phyloP scores from a whole-genome alignment of 179 eudicot species.

The Nepenthes alata region DNA sequence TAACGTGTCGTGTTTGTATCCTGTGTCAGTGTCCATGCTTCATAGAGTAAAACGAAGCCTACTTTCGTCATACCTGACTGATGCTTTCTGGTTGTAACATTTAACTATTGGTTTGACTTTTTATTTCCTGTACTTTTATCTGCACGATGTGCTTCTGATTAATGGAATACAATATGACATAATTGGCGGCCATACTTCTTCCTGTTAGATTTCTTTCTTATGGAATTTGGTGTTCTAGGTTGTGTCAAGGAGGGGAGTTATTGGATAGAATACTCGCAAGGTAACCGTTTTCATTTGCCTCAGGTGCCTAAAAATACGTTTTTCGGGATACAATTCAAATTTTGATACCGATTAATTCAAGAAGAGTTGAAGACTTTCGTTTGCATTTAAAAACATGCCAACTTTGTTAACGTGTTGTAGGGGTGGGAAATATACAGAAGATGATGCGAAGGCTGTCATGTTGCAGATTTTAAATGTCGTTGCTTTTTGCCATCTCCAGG shows the following conservation, averaged over 20 bases:
- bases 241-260: constrained; percentile 92
- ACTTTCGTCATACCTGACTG: no score
- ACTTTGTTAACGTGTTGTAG: constrained; percentile 16
- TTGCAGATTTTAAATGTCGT: constrained; percentile 39
- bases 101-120: no score
- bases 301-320: constrained; percentile 25
- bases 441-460: constrained; percentile 56
- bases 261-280: constrained; percentile 50
- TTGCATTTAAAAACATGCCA: neutral
- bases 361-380: neutral
- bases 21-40: no score
- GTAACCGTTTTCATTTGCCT: constrained; percentile 7
- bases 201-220: neutral
- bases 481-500: constrained; percentile 52
- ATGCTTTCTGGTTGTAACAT: no score
- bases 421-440: constrained; percentile 71
- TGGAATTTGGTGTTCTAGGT: constrained; percentile 29
- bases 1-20: no score
- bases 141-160: no score
- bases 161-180: neutral
- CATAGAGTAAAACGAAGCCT: no score
- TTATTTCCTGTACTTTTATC: no score
- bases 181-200: neutral
- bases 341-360: neutral
- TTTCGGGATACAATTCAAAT: neutral